Conservation (phyloP, 495 filamentous ascomycete species). For the Xylaria palmicola region DNA sequence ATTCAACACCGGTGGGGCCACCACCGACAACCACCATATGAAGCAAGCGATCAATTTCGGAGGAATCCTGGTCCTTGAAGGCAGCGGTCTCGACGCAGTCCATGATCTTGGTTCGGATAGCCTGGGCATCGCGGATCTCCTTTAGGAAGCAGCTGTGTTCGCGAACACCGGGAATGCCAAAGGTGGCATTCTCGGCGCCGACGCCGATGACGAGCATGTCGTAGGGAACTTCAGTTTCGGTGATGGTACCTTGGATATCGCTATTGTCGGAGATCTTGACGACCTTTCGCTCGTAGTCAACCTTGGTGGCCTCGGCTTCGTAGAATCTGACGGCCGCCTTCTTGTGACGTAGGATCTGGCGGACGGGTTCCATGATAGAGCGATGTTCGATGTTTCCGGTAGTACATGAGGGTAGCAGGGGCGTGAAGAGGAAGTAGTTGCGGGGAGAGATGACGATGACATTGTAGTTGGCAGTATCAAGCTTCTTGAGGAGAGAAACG, state of each 20-base stretch:
- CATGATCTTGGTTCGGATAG: conserved; percentile 98
- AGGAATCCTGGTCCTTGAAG: conserved; percentile 93
- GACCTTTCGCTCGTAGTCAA: conserved; percentile 88
- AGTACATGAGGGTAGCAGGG: conserved; percentile 92
- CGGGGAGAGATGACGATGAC: conserved; percentile 94
- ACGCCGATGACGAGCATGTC: conserved; percentile 98
- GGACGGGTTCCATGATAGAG: conserved; percentile 98
- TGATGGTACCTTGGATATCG: conserved; percentile 82
- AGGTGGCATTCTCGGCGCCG: conserved; percentile 97
- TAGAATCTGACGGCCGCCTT: conserved; percentile 89
- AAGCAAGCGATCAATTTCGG: conserved; percentile 89
- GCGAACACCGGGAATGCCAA: conserved; percentile 92
- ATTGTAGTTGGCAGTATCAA: conserved; percentile 98
- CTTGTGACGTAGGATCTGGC: conserved; percentile 92
- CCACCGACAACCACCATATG: conserved; percentile 99
- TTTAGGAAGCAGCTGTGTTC: conserved; percentile 98
- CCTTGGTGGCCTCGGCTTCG: conserved; percentile 96
- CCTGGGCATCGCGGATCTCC: conserved; percentile 93
- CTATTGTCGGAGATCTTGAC: conserved; percentile 88
- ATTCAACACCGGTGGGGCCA: conserved; percentile 97
- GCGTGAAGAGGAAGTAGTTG: conserved; percentile 99
- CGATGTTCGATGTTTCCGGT: conserved; percentile 97
- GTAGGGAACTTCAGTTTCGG: conserved; percentile 86
- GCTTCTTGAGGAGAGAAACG: conserved; percentile 94
- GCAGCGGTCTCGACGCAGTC: conserved; percentile 97